Evolutionary conservation across 441 rosid genomes (phyloP).

Genomic region (Codiaeum variegatum): DNA sequence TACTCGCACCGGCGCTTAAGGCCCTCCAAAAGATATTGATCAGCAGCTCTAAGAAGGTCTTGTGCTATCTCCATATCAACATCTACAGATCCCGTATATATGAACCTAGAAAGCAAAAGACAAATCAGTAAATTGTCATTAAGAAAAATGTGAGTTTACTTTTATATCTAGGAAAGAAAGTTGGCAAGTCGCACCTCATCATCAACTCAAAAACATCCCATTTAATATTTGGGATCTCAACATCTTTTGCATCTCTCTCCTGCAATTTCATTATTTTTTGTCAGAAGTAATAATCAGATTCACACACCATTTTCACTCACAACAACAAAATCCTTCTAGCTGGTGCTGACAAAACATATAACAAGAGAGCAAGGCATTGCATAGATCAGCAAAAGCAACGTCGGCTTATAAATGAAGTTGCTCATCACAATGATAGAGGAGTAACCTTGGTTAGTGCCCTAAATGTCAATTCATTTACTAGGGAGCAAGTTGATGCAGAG

Average conservation of each 20-base stretch:
- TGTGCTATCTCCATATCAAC: constrained; percentile 69
- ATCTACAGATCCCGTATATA: constrained; percentile 91
- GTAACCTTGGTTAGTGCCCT: background rate
- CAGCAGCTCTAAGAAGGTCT: constrained; percentile 95
- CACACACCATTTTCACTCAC: background rate
- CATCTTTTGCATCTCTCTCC: constrained; percentile 92
- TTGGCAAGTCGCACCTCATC: constrained; percentile 66
- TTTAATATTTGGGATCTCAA: constrained; percentile 92
- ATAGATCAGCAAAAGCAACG: background rate
- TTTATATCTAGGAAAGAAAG: background rate
- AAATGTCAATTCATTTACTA: background rate
- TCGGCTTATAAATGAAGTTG: background rate
- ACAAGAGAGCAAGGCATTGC: background rate
- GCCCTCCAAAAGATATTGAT: constrained; percentile 93
- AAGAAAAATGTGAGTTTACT: background rate
- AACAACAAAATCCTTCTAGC: background rate
- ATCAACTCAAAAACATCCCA: constrained; percentile 98
- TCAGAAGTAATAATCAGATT: constrained; percentile 1
- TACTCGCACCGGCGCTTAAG: constrained; percentile 90
- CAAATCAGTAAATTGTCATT: constrained; percentile 10
- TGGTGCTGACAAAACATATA: background rate
- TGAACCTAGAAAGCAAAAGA: constrained; percentile 52
- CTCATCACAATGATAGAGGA: background rate
- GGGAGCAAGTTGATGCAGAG: background rate
- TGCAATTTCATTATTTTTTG: constrained; percentile 26